Conservation (phyloP, 2,329 filamentous ascomycete genomes). For the Colletotrichum viniferum region DNA sequence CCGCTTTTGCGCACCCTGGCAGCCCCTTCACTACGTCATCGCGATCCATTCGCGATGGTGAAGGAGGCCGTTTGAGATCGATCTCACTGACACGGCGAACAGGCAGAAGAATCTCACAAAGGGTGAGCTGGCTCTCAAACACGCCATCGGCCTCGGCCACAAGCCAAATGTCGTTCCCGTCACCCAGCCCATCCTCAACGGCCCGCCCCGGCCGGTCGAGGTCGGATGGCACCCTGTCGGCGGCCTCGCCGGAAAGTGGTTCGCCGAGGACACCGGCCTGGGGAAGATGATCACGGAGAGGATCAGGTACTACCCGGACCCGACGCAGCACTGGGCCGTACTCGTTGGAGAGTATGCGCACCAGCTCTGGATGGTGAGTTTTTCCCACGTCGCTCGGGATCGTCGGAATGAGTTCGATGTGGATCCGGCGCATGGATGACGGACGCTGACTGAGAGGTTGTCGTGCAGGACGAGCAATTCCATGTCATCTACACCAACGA, state of each 20-base stretch:
- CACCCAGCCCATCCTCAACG: constrained; percentile 39
- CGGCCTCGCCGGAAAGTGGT: constrained; percentile 61
- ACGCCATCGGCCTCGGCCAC: constrained; percentile 47
- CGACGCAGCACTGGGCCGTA: constrained; percentile 65
- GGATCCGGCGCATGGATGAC: neutral
- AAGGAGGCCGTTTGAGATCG: neutral
- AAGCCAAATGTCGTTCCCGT: constrained; percentile 48
- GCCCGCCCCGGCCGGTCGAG: constrained; percentile 46
- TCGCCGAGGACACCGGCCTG: constrained; percentile 58
- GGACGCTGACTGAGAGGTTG: neutral
- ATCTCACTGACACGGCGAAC: constrained; percentile 22
- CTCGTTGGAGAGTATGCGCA: constrained; percentile 60
- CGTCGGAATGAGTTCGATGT: neutral
- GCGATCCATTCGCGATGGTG: neutral
- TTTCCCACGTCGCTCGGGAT: neutral
- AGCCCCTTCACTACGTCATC: neutral
- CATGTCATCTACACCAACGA: constrained; percentile 63
- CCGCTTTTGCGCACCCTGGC: neutral
- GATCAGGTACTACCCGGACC: constrained; percentile 60
- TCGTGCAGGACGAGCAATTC: constrained; percentile 54
- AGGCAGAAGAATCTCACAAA: constrained; percentile 40
- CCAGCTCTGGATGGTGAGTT: constrained; percentile 62
- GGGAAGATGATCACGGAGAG: constrained; percentile 61
- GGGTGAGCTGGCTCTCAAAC: constrained; percentile 43
- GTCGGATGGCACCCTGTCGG: constrained; percentile 65